A percentile compares a stretch with the other conserved stretches of the same genome.
Evolutionary conservation across 305 asterid genomes (phyloP).

Genomic region (Fraxinus paxiana): DNA sequence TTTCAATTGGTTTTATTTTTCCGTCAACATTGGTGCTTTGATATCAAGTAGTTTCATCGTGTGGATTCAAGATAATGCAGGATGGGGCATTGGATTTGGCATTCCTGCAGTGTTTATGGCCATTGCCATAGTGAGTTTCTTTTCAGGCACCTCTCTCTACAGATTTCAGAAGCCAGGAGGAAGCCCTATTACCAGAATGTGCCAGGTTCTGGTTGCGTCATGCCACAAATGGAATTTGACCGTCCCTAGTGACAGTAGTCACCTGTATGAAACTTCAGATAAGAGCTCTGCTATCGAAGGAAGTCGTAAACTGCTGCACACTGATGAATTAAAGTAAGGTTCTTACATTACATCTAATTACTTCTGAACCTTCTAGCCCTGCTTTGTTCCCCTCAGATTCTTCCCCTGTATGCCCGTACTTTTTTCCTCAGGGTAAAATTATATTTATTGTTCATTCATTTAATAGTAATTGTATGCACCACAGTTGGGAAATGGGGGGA

Average conservation of each 20-base stretch:
- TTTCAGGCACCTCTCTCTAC: conserved; percentile 71
- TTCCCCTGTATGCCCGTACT: background rate
- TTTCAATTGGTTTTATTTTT: conserved; percentile 92
- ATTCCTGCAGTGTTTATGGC: conserved; percentile 83
- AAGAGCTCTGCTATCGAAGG: conserved; percentile 86
- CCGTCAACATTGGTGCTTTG: conserved; percentile 81
- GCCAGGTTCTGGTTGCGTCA: conserved; percentile 82
- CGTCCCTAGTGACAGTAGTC: conserved; percentile 60
- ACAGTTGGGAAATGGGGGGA: background rate
- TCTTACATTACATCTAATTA: background rate
- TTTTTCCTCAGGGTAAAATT: background rate
- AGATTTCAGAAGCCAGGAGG: conserved; percentile 98
- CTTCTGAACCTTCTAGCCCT: background rate
- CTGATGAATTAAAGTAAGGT: conserved; percentile 65
- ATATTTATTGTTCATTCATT: background rate
- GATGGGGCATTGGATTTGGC: conserved; percentile 97
- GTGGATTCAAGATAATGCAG: conserved; percentile 92
- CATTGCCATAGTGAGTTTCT: conserved; percentile 73
- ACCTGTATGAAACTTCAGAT: conserved; percentile 70
- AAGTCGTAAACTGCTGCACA: conserved; percentile 82
- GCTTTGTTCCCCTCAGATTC: background rate
- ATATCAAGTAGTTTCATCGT: conserved; percentile 81
- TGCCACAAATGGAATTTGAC: conserved; percentile 59
- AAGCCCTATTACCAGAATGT: conserved; percentile 90
- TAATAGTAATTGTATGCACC: background rate